Conservation (phyloP, 2,329 filamentous ascomycete genomes). For the Corynespora cassiicola region DNA sequence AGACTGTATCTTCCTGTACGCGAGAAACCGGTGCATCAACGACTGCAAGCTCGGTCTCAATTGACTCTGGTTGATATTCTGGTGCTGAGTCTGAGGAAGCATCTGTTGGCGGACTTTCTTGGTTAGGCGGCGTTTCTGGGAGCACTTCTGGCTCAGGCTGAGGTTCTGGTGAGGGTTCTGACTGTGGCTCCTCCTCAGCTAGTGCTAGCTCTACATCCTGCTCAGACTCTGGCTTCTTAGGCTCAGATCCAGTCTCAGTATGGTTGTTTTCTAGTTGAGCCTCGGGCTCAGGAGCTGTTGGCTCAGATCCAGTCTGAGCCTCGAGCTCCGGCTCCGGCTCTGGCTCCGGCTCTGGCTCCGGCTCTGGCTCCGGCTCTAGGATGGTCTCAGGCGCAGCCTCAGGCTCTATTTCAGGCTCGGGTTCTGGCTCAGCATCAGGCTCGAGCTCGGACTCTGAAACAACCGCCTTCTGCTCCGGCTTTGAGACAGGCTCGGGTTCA, state of each 20-base stretch:
- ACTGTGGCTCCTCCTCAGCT: constrained; percentile 4
- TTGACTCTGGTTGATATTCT: no score
- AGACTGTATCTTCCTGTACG: no score
- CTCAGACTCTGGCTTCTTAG: constrained; percentile 2
- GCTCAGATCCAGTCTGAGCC: constrained; percentile 3
- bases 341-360: constrained; percentile 8
- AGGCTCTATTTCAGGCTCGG: constrained; percentile 10
- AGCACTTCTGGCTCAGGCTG: constrained; percentile 8
- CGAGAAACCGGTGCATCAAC: no score
- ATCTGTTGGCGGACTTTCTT: no score
- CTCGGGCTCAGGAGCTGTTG: constrained; percentile 5
- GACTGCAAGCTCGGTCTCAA: no score
- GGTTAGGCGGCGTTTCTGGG: no score
- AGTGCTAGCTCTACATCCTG: constrained; percentile 4
- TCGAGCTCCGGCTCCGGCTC: constrained; percentile 5
- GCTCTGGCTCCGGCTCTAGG: constrained; percentile 2
- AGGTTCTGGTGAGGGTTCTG: no score
- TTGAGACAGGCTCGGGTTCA: background rate
- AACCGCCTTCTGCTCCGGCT: constrained; percentile 6
- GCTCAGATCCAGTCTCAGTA: background rate
- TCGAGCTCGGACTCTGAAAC: constrained; percentile 9
- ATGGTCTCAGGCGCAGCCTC: no score
- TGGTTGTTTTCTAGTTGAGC: constrained; percentile 4
- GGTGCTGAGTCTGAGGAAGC: no score
- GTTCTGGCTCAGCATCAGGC: constrained; percentile 6